Evolutionary conservation across 2,329 filamentous ascomycete species (phyloP), one percentile per base, ranked within the genome.

Genomic region (Pseudopithomyces chartarum): DNA sequence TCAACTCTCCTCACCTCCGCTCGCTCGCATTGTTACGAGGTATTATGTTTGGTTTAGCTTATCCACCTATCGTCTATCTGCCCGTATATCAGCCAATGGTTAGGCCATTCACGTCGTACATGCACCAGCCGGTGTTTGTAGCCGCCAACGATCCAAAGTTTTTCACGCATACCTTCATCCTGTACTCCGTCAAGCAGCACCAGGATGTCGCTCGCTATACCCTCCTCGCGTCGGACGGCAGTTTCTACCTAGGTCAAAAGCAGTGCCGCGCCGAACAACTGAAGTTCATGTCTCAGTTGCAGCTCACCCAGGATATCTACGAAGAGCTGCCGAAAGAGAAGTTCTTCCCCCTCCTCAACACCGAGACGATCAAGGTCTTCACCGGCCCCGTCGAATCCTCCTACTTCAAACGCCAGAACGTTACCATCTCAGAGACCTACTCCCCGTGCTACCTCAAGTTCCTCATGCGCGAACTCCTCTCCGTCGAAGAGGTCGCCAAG

Each of bases 371-470:
- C 22, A 44, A 19, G 11, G 12, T 26, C 3, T 44, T 26, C 22
- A 6, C 3, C 6, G 42, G 22, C 2, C 10, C 12, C 4, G 3
- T 26, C 2, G 42, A 44, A 4, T 12, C 19, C 1, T 40, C 54
- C 1, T 56, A 42, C 39, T 32, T 52, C 15, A 59, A 59, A 13
- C 39, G 38, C 12, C 57, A 59, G 17, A 10, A 33, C 8, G 3
- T 56, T 13, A 29, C 26, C 26, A 29, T 8, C 8, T 34, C 56
- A 6, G 20, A 11, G 50, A 8, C 44, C 33, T 23, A 52, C 6
- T 34, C 48, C 12, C 10, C 15, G 5, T 11, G 36, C 3, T 51
- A 42, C 36, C 11, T 6, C 12, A 17, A 42, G 13, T 19, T 51
- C 6, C 34, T 38, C 7, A 42, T 20, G 15, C 34, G n/a, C 13